Evolutionary conservation across 73 alveolate genomes (phyloP).

Genomic region (Uronychia setigera): DNA sequence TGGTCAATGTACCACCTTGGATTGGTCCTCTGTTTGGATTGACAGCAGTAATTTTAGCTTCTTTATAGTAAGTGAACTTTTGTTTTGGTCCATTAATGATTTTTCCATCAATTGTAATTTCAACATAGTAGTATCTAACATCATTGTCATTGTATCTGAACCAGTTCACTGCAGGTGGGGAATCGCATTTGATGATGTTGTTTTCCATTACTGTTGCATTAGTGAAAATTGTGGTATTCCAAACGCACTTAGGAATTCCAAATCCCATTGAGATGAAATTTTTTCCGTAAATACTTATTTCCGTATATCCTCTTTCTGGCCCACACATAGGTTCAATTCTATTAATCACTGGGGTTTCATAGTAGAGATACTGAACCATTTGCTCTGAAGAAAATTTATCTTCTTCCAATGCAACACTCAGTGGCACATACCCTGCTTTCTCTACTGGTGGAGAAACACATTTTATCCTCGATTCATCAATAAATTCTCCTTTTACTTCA

Average conservation of each 20-base stretch:
- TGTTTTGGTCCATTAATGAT: conserved; percentile 81
- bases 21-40: conserved; percentile 89
- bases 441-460: conserved; percentile 85
- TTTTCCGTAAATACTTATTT: conserved; percentile 85
- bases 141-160: conserved; percentile 52
- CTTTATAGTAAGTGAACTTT: conserved; percentile 73
- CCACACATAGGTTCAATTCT: conserved; percentile 90
- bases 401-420: conserved; percentile 81
- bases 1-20: conserved; percentile 85
- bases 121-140: conserved; percentile 56
- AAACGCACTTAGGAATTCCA: conserved; percentile 76
- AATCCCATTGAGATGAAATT: conserved; percentile 85
- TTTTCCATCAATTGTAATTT: conserved; percentile 72
- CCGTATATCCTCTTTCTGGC: conserved; percentile 90
- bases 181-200: conserved; percentile 85
- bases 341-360: conserved; percentile 76
- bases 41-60: conserved; percentile 72
- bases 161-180: conserved; percentile 79
- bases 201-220: conserved; percentile 89
- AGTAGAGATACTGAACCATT: conserved; percentile 80
- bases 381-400: conserved; percentile 79
- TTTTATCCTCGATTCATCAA: conserved; percentile 71
- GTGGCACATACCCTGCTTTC: conserved; percentile 83
- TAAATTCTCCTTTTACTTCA: conserved; percentile 77
- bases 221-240: conserved; percentile 72